phyloP scores from a whole-genome alignment of 352 stramenopile genomes.

The Halophytophthora polymorphica region DNA sequence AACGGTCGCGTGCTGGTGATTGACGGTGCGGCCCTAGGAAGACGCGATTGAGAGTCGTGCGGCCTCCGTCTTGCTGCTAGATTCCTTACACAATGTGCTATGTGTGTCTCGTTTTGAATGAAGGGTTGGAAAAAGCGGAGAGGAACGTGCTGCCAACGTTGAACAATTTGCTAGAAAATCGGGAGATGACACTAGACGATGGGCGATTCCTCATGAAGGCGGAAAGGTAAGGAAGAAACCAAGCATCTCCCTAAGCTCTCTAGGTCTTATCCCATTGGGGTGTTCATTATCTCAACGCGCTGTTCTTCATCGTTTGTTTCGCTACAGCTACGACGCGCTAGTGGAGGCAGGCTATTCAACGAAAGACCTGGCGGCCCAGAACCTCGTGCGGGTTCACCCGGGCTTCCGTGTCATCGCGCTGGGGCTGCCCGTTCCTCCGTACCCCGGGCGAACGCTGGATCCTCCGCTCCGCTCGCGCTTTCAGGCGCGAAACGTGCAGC shows the following conservation, averaged over 20 bases:
- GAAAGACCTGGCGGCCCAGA: slow-evolving; percentile 47
- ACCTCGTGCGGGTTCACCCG: slow-evolving; percentile 82
- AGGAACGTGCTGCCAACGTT: slow-evolving; percentile 96
- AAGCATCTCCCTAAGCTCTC: too few species aligned
- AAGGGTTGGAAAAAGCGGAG: slow-evolving; percentile 93
- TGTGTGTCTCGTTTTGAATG: background rate
- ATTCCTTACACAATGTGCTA: too few species aligned
- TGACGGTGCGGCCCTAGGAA: slow-evolving; percentile 88
- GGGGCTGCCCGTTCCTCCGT: slow-evolving; percentile 83
- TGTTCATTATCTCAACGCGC: background rate
- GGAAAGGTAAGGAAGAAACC: slow-evolving; percentile 40
- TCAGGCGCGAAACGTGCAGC: slow-evolving; percentile 67
- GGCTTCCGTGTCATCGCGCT: slow-evolving; percentile 94
- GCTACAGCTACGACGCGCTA: slow-evolving; percentile 56
- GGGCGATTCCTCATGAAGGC: slow-evolving; percentile 91
- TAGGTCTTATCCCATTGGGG: background rate
- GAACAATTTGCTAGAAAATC: slow-evolving; percentile 97
- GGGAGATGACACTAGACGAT: slow-evolving; percentile 95
- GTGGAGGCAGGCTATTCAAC: slow-evolving; percentile 49
- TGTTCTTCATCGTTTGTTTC: background rate
- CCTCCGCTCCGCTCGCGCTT: slow-evolving; percentile 86
- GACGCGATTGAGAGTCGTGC: too few species aligned
- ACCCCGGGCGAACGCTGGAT: slow-evolving; percentile 81
- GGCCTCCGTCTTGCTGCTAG: too few species aligned
- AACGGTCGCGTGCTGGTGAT: slow-evolving; percentile 92